These are phyloP conservation scores for Pseudonitzschia delicatissima DNA, from an alignment of 108 stramenopile genomes.

Conservation along the genomic window DNA sequence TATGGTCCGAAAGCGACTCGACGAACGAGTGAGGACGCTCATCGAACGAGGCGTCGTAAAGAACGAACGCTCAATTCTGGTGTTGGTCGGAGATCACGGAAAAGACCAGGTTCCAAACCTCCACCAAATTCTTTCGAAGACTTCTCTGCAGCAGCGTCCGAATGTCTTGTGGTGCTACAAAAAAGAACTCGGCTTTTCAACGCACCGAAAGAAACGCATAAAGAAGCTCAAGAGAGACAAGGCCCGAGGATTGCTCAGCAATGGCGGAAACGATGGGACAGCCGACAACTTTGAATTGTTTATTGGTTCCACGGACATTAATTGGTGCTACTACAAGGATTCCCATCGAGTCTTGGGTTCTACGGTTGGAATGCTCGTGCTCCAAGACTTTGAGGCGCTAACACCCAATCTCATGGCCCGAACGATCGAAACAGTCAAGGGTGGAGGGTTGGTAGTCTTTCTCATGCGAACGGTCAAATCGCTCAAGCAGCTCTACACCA, in stretches of 20 bases:
- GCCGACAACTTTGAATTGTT: slow-evolving; percentile 98
- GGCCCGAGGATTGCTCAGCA: slow-evolving; percentile 63
- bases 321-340: slow-evolving; percentile 99
- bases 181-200: slow-evolving; percentile 98
- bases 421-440: slow-evolving; percentile 97
- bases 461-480: slow-evolving; percentile 90
- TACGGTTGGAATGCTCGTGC: slow-evolving; percentile 93
- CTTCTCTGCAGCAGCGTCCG: slow-evolving; percentile 77
- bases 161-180: slow-evolving; percentile 99
- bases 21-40: slow-evolving; percentile 92
- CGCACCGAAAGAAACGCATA: slow-evolving; percentile 92
- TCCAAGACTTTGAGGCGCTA: slow-evolving; percentile 99
- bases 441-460: slow-evolving; percentile 97
- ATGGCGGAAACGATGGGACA: slow-evolving; percentile 29
- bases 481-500: slow-evolving; percentile 95
- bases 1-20: slow-evolving; percentile 97
- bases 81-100: slow-evolving; percentile 98
- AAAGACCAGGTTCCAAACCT: slow-evolving; percentile 98
- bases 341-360: slow-evolving; percentile 94
- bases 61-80: slow-evolving; percentile 86
- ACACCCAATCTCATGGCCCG: slow-evolving; percentile 98
- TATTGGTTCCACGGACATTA: slow-evolving; percentile 89
- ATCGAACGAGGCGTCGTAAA: slow-evolving; percentile 84
- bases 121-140: slow-evolving; percentile 86
- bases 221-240: slow-evolving; percentile 93